Conservation (phyloP, 495 filamentous ascomycete species). For the Penicillium silybi region DNA sequence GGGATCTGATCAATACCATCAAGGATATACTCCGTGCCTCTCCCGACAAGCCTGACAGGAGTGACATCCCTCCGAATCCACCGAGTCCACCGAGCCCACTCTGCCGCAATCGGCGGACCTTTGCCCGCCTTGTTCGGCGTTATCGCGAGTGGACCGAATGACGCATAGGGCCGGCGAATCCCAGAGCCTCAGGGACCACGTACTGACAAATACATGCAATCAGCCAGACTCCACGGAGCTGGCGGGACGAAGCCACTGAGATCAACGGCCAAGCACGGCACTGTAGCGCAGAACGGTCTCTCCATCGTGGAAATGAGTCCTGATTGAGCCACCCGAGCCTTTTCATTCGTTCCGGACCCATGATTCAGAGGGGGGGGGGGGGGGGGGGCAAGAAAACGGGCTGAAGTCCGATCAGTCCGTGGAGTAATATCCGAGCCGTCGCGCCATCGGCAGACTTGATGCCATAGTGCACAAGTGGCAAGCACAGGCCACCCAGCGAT, state of each 20-base stretch:
- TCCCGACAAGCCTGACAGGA: not conserved
- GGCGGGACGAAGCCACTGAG: not conserved
- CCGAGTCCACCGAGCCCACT: not conserved
- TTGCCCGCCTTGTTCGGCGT: not conserved
- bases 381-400: constrained; percentile 2
- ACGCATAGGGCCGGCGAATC: not conserved
- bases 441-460: constrained; percentile 14
- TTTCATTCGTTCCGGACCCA: not conserved
- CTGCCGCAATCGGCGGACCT: not conserved
- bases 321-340: not conserved
- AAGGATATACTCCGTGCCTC: not conserved
- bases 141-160: not conserved
- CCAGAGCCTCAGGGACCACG: not conserved
- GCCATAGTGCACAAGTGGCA: constrained; percentile 24
- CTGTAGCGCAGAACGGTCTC: not conserved
- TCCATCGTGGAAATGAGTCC: not conserved
- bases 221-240: not conserved
- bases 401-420: constrained; percentile 8
- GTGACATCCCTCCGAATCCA: not conserved
- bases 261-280: not conserved
- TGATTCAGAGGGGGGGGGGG: not conserved
- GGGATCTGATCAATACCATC: not conserved
- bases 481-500: constrained; percentile 20
- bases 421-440: constrained; percentile 10
- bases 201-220: not conserved